Base-by-base conservation (phyloP, 768 basidiomycete species). In the Pisolithus tinctorius region DNA sequence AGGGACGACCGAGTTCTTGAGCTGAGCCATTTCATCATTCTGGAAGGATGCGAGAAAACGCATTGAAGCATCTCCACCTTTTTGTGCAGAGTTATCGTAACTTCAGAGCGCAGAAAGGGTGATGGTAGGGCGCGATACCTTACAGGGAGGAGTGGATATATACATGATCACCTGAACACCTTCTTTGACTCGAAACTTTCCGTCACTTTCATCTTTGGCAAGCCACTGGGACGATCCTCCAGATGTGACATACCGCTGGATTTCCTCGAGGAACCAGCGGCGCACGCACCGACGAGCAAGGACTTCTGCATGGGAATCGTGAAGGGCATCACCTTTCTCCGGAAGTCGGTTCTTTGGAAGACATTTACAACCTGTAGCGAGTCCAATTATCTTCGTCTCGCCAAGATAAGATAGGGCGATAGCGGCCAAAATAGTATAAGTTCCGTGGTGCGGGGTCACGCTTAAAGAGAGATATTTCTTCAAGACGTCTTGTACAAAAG, bases 301-400 rank as follows among this genome's bases (percentile, higher is more conserved):
- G 20, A 94, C 80, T 67, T 97, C 94, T 9, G 94, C 94, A 65
- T 97, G 94, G 48, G 80, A 84, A 60, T 96, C 94, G 60, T 94
- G 92, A 16, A 96, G 56, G 1, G 82, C 76, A 60, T 95, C 91
- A 0, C 94, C 94, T 27, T 73, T 71, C 5, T 66, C 58, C 0
- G 92, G 82, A 0, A 92, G 71, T 49, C 76, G 76, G 4, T 62
- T 59, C 4, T 69, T 75, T 2, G 94, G 88, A 0, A 93, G 76
- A 59, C 88, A 92, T 70, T 95, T 95, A 3, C 87, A 86, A 10
- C 94, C 93, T 7, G 91, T 88, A 1, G 78, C 84, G 4, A 93
- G 60, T 30, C 86, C 84, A 40, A 93, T 79, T 51, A 84, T 67
- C 58, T 86, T 82, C 39, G 64, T 50, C 3, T 63, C 55, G 13